Evolutionary conservation across 208 protist genomes (phyloP).

Genomic region (Tritrichomonas foetus): DNA sequence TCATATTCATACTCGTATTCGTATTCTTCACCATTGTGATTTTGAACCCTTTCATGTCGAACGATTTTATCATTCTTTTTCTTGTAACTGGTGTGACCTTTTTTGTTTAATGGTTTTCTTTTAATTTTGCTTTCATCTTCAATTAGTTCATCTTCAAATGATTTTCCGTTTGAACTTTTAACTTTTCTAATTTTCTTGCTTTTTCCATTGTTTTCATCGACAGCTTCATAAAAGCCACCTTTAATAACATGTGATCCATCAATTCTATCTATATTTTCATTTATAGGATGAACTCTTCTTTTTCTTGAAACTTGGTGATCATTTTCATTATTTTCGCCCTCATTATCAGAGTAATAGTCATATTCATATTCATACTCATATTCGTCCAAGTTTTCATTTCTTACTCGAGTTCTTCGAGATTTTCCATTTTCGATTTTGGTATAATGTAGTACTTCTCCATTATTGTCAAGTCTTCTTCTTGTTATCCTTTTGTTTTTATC

Average conservation of each 20-base stretch:
- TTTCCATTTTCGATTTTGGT: not conserved
- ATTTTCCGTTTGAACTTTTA: not conserved
- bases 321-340: not conserved
- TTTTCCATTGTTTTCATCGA: not conserved
- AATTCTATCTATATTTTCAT: not conserved
- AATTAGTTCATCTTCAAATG: no score
- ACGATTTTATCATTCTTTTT: no score
- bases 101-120: no score
- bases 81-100: no score
- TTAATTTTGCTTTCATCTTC: no score
- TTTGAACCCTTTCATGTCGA: not conserved
- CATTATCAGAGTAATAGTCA: not conserved
- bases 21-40: not conserved
- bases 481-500: no score
- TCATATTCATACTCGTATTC: constrained; percentile 9
- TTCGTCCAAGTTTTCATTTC: not conserved
- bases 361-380: not conserved
- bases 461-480: no score
- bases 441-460: no score
- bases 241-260: not conserved
- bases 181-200: not conserved
- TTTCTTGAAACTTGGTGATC: not conserved
- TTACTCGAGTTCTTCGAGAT: not conserved
- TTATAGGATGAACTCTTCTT: not conserved
- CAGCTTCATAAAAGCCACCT: not conserved